Conservation (phyloP, 192 early-diverging fungal species). For the Mortierella alpina region DNA sequence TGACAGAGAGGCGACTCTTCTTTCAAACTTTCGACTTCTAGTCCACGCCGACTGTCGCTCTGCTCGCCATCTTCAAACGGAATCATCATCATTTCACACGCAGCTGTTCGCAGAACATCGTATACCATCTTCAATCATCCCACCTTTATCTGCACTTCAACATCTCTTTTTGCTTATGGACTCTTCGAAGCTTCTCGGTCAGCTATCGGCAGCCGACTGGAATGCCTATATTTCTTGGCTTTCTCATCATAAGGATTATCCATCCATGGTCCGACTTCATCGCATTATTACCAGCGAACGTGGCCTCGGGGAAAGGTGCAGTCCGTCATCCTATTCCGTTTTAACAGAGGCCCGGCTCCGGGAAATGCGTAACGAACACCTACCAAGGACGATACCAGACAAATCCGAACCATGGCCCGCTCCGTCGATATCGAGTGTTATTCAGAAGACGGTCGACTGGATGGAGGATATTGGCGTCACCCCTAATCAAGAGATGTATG, state of each 20-base stretch:
- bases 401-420: not conserved
- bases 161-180: conserved; percentile 12
- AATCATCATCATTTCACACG: not conserved
- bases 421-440: not conserved
- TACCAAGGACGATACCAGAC: not conserved
- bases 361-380: not conserved
- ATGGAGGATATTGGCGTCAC: conserved; percentile 9
- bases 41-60: conserved; percentile 15
- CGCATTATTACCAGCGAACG: not conserved
- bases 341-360: conserved; percentile 14
- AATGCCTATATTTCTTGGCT: conserved; percentile 35
- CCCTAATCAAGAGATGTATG: conserved; percentile 8
- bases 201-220: conserved; percentile 29
- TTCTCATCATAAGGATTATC: conserved; percentile 11
- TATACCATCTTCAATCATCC: conserved; percentile 33
- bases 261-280: conserved; percentile 6
- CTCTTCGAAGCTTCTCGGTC: not conserved
- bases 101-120: conserved; percentile 2
- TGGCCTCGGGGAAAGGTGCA: not conserved
- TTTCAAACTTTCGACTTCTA: conserved; percentile 26
- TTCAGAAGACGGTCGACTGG: conserved; percentile 16
- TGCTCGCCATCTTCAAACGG: not conserved
- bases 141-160: conserved; percentile 24
- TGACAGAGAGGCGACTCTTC: not conserved
- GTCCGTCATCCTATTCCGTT: not conserved